Base-by-base conservation (phyloP, 352 stramenopile species). In the Pythium vanterpoolii region DNA sequence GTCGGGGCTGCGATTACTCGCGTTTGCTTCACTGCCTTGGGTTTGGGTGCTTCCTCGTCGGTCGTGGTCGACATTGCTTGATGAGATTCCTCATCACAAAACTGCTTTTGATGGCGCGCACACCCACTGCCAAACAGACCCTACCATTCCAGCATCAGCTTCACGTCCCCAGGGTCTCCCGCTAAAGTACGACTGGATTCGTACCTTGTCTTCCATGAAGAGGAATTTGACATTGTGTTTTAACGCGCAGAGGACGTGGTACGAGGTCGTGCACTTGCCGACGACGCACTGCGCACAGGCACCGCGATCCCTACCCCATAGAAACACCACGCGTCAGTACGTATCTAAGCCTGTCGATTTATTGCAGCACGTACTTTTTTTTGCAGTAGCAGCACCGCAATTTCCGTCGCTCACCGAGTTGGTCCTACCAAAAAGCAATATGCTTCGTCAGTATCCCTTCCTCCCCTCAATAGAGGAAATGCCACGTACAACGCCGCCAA, bases 351-450 rank as follows among this genome's bases (percentile, higher is more conserved):
- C 66, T 26, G 68, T 33, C 51, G 53, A 44, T 5, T 18, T 55
- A 40, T 23, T 16, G n/a, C 9, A 28, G 26, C 23, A 65, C 58
- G 19, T 59, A 83, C 68, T 57, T 70, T 36, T 83, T 87, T 56
- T 85, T 90, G 71, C 83, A 93, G 36, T 88, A 89, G 19, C 68
- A 84, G 60, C 83, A 93, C 14, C 83, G 79, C 16, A 93, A 66
- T 45, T 71, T 71, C n/a, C 83, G 68, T 24, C 83, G 69, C 7
- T 70, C 51, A 21, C 72, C 64, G 6, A 93, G 56, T 39, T 79
- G 76, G 8, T 90, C 78, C 44, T 50, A 24, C 13, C 3, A 10
- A 48, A 18, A 30, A 10, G 34, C 13, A 38, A 2, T 38, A 9
- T 38, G 2, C 33, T 10, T 1, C 34, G 19, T 42, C 34, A 42